Evolutionary conservation across 164 flowering plant species (phyloP).

Genomic region (Platanus orientalis): DNA sequence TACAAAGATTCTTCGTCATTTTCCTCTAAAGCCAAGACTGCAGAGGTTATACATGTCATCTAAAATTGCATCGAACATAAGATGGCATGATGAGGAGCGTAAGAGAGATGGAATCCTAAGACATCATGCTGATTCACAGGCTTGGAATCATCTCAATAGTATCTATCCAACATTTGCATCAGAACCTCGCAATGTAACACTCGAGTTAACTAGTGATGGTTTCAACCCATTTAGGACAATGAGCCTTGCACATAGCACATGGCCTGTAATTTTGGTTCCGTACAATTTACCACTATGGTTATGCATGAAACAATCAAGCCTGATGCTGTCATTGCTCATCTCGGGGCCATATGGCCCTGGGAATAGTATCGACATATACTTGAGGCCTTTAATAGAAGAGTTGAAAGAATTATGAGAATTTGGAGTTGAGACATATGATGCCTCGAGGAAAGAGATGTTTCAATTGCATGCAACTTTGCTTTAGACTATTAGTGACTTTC

Average conservation of each 20-base stretch:
- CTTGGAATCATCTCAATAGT: conserved; percentile 19
- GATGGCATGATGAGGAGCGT: conserved; percentile 15
- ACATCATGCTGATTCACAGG: conserved; percentile 13
- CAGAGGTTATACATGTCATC: conserved; percentile 15
- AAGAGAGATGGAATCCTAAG: conserved; percentile 5
- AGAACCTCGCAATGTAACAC: conserved; percentile 18
- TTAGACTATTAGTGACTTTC: too few species aligned
- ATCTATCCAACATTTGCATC: conserved; percentile 1
- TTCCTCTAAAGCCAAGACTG: conserved; percentile 16
- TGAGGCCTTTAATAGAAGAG: too few species aligned
- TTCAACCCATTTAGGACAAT: background rate
- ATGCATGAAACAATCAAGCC: background rate
- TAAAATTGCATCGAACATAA: conserved; percentile 12
- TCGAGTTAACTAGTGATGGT: conserved; percentile 13
- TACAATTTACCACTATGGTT: background rate
- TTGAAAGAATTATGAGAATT: too few species aligned
- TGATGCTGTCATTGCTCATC: background rate
- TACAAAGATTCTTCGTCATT: conserved; percentile 7
- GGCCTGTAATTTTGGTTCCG: background rate
- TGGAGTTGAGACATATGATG: too few species aligned
- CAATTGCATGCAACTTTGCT: too few species aligned
- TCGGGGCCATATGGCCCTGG: background rate
- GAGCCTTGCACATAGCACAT: background rate
- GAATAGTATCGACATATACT: background rate
- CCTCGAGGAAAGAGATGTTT: too few species aligned